These are phyloP conservation scores for Suhomyces choctaworum DNA, from an alignment of 1,139 yeast species.

Conservation along the genomic window DNA sequence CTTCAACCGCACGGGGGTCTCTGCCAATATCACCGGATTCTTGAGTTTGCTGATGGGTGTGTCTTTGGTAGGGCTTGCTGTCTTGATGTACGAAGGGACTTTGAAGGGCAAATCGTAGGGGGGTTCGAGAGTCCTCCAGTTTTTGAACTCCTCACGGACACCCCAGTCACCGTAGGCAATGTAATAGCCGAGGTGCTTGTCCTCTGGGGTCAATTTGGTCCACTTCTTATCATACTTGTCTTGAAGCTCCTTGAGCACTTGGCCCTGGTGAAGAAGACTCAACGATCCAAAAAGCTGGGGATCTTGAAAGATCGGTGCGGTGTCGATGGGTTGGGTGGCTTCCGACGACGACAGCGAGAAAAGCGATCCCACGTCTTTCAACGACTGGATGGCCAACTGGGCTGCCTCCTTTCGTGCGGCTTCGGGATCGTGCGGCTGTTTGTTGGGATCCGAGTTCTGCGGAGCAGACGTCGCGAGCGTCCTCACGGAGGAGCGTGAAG, in stretches of 20 bases:
- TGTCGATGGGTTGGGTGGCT: conserved; percentile 53
- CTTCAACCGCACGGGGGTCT: conserved; percentile 46
- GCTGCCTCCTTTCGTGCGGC: conserved; percentile 38
- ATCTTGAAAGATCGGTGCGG: conserved; percentile 49
- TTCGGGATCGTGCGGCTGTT: too few species aligned
- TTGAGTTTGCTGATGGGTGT: conserved; percentile 27
- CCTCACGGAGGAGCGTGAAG: too few species aligned
- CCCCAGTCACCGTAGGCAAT: conserved; percentile 68
- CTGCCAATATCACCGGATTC: conserved; percentile 48
- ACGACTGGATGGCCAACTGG: conserved; percentile 42
- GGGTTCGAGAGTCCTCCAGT: conserved; percentile 39
- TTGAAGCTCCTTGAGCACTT: conserved; percentile 54
- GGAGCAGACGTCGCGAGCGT: too few species aligned
- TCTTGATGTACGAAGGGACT: conserved; percentile 35
- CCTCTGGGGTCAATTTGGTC: conserved; percentile 44
- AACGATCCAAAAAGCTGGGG: conserved; percentile 47
- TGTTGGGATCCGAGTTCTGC: too few species aligned
- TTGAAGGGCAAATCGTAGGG: conserved; percentile 60
- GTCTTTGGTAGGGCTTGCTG: conserved; percentile 24
- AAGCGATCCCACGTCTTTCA: conserved; percentile 44
- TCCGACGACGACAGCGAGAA: conserved; percentile 33
- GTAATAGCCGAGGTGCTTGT: conserved; percentile 54
- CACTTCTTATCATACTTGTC: conserved; percentile 53
- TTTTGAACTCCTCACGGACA: conserved; percentile 54
- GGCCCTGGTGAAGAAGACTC: conserved; percentile 58